phyloP scores from a whole-genome alignment of 306 rosid genomes.

The Corylus avellana region DNA sequence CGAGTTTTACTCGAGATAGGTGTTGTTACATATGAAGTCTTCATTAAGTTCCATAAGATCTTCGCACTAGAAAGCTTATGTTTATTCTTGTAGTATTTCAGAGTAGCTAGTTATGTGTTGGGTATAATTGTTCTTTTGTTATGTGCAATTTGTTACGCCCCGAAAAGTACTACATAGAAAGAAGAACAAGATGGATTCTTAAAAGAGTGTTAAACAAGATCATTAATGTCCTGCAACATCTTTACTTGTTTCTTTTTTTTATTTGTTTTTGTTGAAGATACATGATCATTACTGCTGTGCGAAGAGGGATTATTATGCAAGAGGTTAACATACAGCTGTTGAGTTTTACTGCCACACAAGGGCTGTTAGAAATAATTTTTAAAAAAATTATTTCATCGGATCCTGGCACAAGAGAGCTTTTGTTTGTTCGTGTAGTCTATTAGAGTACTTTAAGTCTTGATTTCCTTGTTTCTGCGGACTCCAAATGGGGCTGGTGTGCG shows the following conservation, averaged over 20 bases:
- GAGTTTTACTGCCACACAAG: neutral
- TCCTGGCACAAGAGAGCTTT: neutral
- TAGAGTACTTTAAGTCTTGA: slow-evolving; percentile 13
- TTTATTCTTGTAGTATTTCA: neutral
- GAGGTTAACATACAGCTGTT: neutral
- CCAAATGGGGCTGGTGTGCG: slow-evolving; percentile 57
- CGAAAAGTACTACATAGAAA: neutral
- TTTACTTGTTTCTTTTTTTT: no score
- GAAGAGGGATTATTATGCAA: neutral
- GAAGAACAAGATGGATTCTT: no score
- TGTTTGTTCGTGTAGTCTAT: neutral
- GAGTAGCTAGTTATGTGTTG: neutral
- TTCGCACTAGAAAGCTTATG: slow-evolving; percentile 1
- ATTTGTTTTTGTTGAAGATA: no score
- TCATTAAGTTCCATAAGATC: neutral
- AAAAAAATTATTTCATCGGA: no score
- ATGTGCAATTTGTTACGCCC: no score
- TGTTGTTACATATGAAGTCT: neutral
- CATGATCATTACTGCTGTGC: neutral
- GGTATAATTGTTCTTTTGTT: neutral
- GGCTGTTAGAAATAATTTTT: neutral
- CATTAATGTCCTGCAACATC: no score
- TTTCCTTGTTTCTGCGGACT: slow-evolving; percentile 36
- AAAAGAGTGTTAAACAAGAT: no score
- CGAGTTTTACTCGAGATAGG: neutral